Evolutionary conservation across 176 grass and related monocot species (phyloP), one percentile per base, ranked within the genome.

Genomic region (Musa beccarii): DNA sequence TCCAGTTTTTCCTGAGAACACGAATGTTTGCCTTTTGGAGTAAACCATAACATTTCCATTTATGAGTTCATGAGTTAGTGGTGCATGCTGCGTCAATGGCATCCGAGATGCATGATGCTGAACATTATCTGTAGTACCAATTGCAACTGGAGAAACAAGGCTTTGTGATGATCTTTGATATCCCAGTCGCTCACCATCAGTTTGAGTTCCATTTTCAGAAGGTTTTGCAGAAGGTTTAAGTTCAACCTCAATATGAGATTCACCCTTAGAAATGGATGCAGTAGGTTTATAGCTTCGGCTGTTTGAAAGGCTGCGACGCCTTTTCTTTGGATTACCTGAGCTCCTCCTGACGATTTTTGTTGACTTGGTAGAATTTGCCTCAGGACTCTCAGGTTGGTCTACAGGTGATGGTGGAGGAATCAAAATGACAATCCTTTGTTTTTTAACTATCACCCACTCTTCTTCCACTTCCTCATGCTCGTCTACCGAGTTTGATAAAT

Each of bases 371-470:
- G 2, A 29, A 2, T 51, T 72, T 20, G 11, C 8, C 24, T 72
- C 25, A 21, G 10, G 51, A 21, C 10, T 49, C 21, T 55, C 67
- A 53, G 50, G 24, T 75, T 72, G 63, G 29, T 49, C 49, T 69
- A 15, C 56, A 24, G 78, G 63, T 72, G 82, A 68, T 57, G 63
- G 34, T 28, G 77, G 77, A 34, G 83, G 83, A 59, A 85, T 50
- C 24, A 75, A 59, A 63, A 85, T 81, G 61, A 66, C 76, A 73
- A 85, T 85, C 75, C 66, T 85, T 76, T 70, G 83, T 76, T 76
- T 85, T 50, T 80, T 85, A 17, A 85, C 77, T 43, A 85, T 20
- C 23, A 85, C 77, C 83, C 83, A 85, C 34, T 79, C 76, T 29
- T 80, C 51, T 49, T 80, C 53, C 57, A 79, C 49, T 49, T 67